Conservation (phyloP, 106 monocot species). For the Cymbidium sinense region DNA sequence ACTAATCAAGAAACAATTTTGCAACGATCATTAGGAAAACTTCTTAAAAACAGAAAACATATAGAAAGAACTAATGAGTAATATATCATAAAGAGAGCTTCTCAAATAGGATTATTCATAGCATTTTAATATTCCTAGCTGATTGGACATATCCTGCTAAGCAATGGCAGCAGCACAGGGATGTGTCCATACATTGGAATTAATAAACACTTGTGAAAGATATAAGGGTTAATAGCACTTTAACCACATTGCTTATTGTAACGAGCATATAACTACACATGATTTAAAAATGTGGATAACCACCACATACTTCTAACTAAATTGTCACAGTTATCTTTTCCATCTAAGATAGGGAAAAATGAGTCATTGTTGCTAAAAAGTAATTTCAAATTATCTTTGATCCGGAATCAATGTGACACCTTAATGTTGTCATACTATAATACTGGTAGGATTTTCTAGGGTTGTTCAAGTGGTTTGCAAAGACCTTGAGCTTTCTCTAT, state of each 20-base stretch:
- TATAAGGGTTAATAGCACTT: not conserved
- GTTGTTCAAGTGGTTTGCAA: not conserved
- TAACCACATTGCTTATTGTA: too few species aligned
- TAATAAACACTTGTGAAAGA: not conserved
- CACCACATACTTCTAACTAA: too few species aligned
- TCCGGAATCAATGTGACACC: too few species aligned
- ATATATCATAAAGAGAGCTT: not conserved
- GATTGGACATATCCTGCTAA: not conserved
- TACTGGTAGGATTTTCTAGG: not conserved
- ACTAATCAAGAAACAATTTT: conserved; percentile 28
- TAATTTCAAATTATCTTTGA: too few species aligned
- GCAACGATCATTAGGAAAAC: not conserved
- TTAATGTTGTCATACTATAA: too few species aligned
- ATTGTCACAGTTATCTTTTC: too few species aligned
- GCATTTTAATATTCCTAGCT: not conserved
- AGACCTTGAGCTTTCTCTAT: not conserved
- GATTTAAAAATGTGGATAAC: too few species aligned
- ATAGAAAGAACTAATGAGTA: not conserved
- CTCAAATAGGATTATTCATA: not conserved
- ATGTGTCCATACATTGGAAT: not conserved
- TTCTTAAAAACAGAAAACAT: not conserved
- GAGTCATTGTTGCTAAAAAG: too few species aligned
- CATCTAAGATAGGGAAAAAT: not conserved
- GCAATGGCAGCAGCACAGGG: not conserved
- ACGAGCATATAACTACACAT: too few species aligned